These are phyloP conservation scores for Trichothecium roseum DNA, from an alignment of 2,329 filamentous ascomycete genomes.

Conservation along the genomic window DNA sequence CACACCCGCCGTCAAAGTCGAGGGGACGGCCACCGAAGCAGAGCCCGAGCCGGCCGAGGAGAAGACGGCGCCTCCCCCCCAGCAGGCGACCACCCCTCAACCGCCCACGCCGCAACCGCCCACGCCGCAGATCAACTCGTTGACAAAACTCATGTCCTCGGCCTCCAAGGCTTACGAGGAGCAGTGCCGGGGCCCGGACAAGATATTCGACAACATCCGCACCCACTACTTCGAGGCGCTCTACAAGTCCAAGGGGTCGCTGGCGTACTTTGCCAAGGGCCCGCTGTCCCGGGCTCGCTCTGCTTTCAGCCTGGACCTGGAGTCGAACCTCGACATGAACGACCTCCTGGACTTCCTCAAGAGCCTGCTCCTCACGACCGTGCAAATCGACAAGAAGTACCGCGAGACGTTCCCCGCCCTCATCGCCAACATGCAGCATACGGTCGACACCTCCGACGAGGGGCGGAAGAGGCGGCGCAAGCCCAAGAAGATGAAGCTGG, in stretches of 20 bases:
- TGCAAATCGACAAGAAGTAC: constrained; percentile 70
- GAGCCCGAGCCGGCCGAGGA: too few species aligned
- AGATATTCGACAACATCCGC: constrained; percentile 48
- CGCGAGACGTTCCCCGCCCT: constrained; percentile 57
- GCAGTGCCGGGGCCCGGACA: constrained; percentile 31
- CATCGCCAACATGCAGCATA: constrained; percentile 44
- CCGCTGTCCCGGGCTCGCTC: constrained; percentile 66
- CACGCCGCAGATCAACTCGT: neutral
- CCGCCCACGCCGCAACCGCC: neutral
- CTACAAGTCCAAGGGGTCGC: constrained; percentile 59
- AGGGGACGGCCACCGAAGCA: constrained; percentile 6
- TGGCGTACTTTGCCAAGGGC: constrained; percentile 78
- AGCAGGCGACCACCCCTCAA: too few species aligned
- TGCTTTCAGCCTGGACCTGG: constrained; percentile 54
- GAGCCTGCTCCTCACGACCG: constrained; percentile 53
- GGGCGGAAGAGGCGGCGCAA: constrained; percentile 37
- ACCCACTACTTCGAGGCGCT: constrained; percentile 48
- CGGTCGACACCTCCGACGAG: constrained; percentile 45
- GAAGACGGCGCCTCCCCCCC: too few species aligned
- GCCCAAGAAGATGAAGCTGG: constrained; percentile 54
- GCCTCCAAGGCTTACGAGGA: constrained; percentile 3
- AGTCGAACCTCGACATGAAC: constrained; percentile 47
- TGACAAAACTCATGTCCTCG: too few species aligned
- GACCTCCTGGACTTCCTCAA: constrained; percentile 62
- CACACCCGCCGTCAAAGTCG: constrained; percentile 9